Evolutionary conservation across 495 filamentous ascomycete genomes (phyloP).

Genomic region (Aspergillus funiculosus): DNA sequence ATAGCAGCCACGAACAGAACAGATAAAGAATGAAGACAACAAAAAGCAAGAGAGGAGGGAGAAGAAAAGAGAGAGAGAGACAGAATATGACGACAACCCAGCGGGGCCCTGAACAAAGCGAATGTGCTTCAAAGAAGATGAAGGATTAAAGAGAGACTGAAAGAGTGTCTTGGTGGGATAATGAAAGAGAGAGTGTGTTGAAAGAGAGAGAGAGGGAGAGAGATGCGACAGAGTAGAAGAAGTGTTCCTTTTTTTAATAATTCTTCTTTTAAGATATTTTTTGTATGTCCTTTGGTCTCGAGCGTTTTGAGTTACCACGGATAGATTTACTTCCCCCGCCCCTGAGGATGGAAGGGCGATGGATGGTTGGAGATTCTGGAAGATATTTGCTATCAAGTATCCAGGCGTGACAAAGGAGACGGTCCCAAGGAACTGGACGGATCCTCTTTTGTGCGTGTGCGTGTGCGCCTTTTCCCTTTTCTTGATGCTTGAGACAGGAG

Average conservation of each 20-base stretch:
- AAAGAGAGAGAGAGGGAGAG: conserved; percentile 6
- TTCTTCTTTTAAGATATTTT: neutral
- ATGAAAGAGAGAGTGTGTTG: conserved; percentile 5
- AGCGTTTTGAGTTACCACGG: conserved; percentile 15
- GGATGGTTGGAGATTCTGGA: conserved; percentile 4
- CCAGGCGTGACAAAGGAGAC: conserved; percentile 3
- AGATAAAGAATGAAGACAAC: conserved; percentile 9
- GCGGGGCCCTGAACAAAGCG: conserved; percentile 5
- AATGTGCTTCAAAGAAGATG: conserved; percentile 1
- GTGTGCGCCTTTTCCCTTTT: neutral
- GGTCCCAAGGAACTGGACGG: conserved; percentile 4
- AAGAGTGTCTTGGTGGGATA: conserved; percentile 1
- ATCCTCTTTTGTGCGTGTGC: conserved; percentile 1
- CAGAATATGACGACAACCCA: neutral
- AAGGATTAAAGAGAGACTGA: conserved; percentile 10
- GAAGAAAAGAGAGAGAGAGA: conserved; percentile 14
- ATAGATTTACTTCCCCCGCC: conserved; percentile 13
- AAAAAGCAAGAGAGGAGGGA: conserved; percentile 17
- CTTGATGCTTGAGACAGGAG: neutral
- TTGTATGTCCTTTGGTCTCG: conserved; percentile 9
- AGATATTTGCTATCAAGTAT: neutral
- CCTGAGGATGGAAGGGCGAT: conserved; percentile 7
- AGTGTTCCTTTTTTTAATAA: conserved; percentile 3
- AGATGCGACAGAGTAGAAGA: conserved; percentile 1
- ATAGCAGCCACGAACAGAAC: conserved; percentile 26